Evolutionary conservation across 257 asterid genomes (phyloP), one percentile per base, ranked within the genome.

Genomic region (Nicotiana paniculata): DNA sequence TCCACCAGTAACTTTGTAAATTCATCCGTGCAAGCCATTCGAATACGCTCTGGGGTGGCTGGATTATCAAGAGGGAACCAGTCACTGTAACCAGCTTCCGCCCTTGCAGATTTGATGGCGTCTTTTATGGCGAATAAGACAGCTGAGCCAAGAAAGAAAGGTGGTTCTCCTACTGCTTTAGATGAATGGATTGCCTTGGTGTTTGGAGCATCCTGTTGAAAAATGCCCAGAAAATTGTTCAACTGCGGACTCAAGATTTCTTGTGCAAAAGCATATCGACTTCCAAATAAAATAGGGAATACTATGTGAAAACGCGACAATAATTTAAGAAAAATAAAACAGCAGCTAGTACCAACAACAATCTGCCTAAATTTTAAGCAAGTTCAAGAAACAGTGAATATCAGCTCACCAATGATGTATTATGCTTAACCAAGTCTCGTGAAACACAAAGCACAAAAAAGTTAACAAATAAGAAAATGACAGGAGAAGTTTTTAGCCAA

Each of bases 91-190:
- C 95, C 98, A 37, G 62, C 91, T 85, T 95, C 99, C 9, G 91
- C 90, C 81, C 99, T 86, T 6, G 98, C 98, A 30, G 98, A 92
- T 82, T 75, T 82, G 39, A 95, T 91, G 55, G 98, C 99, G 53
- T 95, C 97, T 86, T 91, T 93, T 68, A 95, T 93, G 15, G 98
- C 98, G 1, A 95, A 95, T 86, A 95, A 90, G 37, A 92, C 97
- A 26, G 93, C 55, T 2, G 99, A 90, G 1, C 96, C 97, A 1
- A 93, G 97, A 79, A 95, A 95, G 90, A 95, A 95, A 1, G 99
- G 99, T 4, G 99, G 99, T 87, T 95, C 98, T 39, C 99, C 99
- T 30, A 95, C 99, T 26, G 99, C 99, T 88, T 95, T 95, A 3
- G 98, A 93, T 37, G 99, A 95, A 89, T 95, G 99, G 84, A 95